Conservation (phyloP, 257 asterid species). For the Solanum bulbocastanum region DNA sequence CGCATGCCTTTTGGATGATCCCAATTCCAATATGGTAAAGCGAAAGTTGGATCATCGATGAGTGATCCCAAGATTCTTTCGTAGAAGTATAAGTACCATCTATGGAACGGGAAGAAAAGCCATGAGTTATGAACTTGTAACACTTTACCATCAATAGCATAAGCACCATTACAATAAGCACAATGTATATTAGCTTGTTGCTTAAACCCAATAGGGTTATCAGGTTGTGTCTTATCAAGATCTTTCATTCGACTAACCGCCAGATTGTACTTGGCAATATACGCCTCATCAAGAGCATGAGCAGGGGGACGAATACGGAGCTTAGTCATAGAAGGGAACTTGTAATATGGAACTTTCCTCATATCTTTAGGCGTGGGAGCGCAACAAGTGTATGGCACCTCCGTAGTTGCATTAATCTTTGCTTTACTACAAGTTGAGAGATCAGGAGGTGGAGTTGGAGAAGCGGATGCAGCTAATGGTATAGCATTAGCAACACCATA, state of each 20-base stretch:
- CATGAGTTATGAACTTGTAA: conserved; percentile 15
- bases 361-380: neutral
- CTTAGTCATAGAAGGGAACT: neutral
- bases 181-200: conserved; percentile 28
- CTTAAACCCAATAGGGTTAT: conserved; percentile 4
- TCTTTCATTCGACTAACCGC: neutral
- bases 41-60: conserved; percentile 10
- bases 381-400: neutral
- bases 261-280: neutral
- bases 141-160: neutral
- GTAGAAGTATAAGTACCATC: conserved; percentile 22
- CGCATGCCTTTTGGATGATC: conserved; percentile 15
- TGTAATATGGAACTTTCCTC: neutral
- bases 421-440: neutral
- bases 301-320: neutral
- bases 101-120: conserved; percentile 25
- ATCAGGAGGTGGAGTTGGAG: neutral
- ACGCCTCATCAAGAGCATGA: neutral
- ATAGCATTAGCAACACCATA: neutral
- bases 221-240: neutral
- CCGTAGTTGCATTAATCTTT: neutral
- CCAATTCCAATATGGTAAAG: conserved; percentile 18
- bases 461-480: neutral
- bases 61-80: conserved; percentile 20
- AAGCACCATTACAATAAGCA: conserved; percentile 23